These are phyloP conservation scores for Rhizophlyctis rosea DNA, from an alignment of 192 early-diverging fungal genomes.

Conservation along the genomic window DNA sequence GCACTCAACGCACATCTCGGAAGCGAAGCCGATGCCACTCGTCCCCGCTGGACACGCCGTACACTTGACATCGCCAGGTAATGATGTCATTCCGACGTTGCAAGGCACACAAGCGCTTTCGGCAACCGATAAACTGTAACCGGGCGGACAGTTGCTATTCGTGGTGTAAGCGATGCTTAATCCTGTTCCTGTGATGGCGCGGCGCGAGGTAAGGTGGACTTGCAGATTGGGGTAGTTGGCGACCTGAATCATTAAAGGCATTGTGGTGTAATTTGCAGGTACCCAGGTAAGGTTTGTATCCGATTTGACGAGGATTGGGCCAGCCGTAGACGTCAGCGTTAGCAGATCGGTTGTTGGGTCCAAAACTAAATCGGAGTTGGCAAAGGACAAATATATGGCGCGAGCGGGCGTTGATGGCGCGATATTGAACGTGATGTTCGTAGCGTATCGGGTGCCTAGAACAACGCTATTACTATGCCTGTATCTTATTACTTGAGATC, in stretches of 20 bases:
- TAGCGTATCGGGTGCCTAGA: background rate
- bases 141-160: slow-evolving; percentile 14
- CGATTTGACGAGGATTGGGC: background rate
- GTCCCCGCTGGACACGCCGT: slow-evolving; percentile 17
- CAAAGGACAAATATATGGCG: slow-evolving; percentile 6
- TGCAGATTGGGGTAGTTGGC: slow-evolving; percentile 4
- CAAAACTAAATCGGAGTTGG: slow-evolving; percentile 10
- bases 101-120: slow-evolving; percentile 4
- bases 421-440: background rate
- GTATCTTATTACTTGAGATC: background rate
- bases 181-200: slow-evolving; percentile 6
- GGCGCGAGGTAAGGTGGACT: background rate
- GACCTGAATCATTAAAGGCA: slow-evolving; percentile 1
- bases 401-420: slow-evolving; percentile 1
- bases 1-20: slow-evolving; percentile 4
- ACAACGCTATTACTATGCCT: background rate
- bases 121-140: slow-evolving; percentile 7
- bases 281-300: background rate
- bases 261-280: slow-evolving; percentile 8
- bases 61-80: background rate
- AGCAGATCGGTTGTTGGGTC: slow-evolving; percentile 12
- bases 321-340: background rate
- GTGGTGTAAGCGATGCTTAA: slow-evolving; percentile 2
- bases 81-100: slow-evolving; percentile 2
- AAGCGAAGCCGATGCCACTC: background rate